phyloP scores from a whole-genome alignment of 179 eudicot species.

The Gypsophila paniculata region DNA sequence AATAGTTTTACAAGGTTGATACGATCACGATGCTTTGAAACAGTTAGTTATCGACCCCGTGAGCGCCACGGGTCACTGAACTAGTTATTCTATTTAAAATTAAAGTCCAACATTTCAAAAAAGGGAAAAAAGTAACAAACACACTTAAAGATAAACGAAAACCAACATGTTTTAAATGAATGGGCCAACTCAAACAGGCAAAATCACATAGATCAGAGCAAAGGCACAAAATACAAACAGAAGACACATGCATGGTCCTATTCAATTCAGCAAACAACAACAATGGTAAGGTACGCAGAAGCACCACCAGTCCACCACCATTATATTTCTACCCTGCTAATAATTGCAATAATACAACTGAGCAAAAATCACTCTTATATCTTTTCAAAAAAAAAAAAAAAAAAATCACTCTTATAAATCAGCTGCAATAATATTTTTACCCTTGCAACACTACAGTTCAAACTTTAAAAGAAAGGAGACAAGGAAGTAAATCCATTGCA shows the following conservation, averaged over 20 bases:
- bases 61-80: too few relatives aligned
- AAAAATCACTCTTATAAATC: neutral
- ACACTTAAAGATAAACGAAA: neutral
- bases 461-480: neutral
- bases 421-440: too few relatives aligned
- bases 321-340: conserved; percentile 2
- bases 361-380: neutral
- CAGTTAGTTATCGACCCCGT: too few relatives aligned
- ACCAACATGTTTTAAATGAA: neutral
- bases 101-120: too few relatives aligned
- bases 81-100: too few relatives aligned
- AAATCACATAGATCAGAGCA: neutral
- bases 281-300: conserved; percentile 17
- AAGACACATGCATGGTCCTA: conserved; percentile 21
- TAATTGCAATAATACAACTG: neutral
- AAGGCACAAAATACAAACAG: conserved; percentile 3
- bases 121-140: too few relatives aligned
- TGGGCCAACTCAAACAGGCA: neutral
- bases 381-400: too few relatives aligned
- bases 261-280: conserved; percentile 3
- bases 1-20: too few relatives aligned
- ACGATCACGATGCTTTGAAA: too few relatives aligned
- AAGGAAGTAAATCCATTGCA: conserved; percentile 25
- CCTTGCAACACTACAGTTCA: too few relatives aligned
- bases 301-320: neutral